Evolutionary conservation across 2,329 filamentous ascomycete species (phyloP).

Genomic region (Fusarium sp.): DNA sequence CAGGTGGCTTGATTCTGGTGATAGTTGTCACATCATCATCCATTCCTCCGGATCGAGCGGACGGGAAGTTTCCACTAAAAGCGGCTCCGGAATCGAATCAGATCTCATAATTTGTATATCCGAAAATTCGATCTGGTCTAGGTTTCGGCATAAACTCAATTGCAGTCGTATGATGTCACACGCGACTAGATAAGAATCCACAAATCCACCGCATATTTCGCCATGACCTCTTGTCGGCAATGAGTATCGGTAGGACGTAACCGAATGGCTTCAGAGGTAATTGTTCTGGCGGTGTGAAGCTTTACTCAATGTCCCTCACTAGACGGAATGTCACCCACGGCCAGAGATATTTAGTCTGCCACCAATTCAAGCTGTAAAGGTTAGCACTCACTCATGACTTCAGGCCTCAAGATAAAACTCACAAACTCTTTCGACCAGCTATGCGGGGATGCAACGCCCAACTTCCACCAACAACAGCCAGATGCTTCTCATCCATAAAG

Average conservation of each 20-base stretch:
- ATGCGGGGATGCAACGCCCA: conserved; percentile 32
- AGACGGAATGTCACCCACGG: conserved; percentile 33
- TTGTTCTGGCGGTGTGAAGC: neutral
- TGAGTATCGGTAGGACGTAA: neutral
- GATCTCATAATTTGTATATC: conserved; percentile 18
- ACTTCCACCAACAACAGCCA: conserved; percentile 21
- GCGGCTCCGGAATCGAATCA: neutral
- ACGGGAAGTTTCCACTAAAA: conserved; percentile 14
- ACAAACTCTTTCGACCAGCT: conserved; percentile 29
- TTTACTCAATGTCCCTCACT: neutral
- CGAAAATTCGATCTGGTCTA: conserved; percentile 9
- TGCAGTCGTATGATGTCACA: conserved; percentile 36
- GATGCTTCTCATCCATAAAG: conserved; percentile 32
- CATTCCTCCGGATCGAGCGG: conserved; percentile 20
- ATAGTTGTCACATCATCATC: conserved; percentile 7
- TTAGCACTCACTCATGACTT: neutral
- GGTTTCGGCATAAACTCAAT: conserved; percentile 20
- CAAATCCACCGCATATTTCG: conserved; percentile 18
- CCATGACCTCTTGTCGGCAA: conserved; percentile 17
- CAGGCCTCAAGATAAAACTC: neutral
- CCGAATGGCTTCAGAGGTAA: neutral
- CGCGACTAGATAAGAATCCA: neutral
- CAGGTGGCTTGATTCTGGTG: conserved; percentile 1
- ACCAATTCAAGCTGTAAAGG: conserved; percentile 23
- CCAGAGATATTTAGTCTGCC: conserved; percentile 34